Evolutionary conservation across 148 eudicot genomes (phyloP).

Genomic region (Diospyros kaki): DNA sequence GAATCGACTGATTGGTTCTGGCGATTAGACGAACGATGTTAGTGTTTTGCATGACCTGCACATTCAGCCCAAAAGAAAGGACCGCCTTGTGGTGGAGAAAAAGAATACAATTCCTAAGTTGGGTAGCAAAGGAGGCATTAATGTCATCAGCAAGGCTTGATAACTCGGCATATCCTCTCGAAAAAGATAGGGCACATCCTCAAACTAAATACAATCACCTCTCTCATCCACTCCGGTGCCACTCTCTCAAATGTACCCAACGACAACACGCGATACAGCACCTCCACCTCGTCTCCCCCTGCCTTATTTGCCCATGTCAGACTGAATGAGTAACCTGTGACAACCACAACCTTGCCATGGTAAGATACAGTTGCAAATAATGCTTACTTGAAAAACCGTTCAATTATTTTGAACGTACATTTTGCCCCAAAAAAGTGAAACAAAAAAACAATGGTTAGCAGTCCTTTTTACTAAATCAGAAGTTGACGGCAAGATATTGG

Average conservation of each 20-base stretch:
- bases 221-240: conserved; percentile 85
- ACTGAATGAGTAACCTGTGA: conserved; percentile 74
- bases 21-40: no score
- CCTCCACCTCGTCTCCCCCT: conserved; percentile 32
- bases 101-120: neutral
- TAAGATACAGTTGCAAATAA: neutral
- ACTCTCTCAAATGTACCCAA: conserved; percentile 64
- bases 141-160: conserved; percentile 22
- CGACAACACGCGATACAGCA: conserved; percentile 48
- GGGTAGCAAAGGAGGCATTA: neutral
- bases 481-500: no score
- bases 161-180: conserved; percentile 49
- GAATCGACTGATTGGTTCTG: no score
- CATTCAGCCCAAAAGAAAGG: neutral
- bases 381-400: neutral
- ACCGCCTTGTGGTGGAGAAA: neutral
- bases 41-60: no score
- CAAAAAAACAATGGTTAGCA: neutral
- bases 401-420: no score
- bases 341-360: neutral
- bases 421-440: neutral
- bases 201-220: conserved; percentile 40
- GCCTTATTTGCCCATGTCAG: conserved; percentile 53
- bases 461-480: no score
- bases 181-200: conserved; percentile 69